phyloP scores from a whole-genome alignment of 306 rosid species.

The Cucumis cinereus region DNA sequence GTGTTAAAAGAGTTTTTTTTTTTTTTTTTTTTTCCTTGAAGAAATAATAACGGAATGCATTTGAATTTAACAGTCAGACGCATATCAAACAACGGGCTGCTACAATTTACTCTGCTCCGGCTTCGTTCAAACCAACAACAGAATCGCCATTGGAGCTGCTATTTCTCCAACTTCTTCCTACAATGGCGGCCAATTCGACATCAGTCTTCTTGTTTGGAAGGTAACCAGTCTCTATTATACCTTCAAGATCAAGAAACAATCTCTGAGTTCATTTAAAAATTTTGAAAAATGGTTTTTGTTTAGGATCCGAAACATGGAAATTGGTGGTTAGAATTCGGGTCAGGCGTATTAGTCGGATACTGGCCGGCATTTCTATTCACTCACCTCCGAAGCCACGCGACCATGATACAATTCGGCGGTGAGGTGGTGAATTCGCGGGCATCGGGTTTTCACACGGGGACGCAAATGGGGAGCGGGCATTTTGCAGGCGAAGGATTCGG shows the following conservation, averaged over 20 bases:
- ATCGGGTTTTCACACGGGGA: slow-evolving; percentile 54
- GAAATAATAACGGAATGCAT: not conserved
- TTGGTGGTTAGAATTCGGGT: slow-evolving; percentile 93
- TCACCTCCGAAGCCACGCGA: slow-evolving; percentile 65
- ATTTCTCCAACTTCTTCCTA: slow-evolving; percentile 83
- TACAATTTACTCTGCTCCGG: slow-evolving; percentile 88
- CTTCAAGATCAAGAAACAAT: too few species aligned
- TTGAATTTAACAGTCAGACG: slow-evolving; percentile 59
- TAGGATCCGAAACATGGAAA: slow-evolving; percentile 91
- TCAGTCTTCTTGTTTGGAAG: slow-evolving; percentile 88
- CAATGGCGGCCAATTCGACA: slow-evolving; percentile 75
- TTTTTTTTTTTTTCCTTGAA: too few species aligned
- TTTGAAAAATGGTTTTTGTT: too few species aligned
- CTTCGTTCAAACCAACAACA: slow-evolving; percentile 78
- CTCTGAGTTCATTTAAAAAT: too few species aligned
- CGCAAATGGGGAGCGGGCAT: slow-evolving; percentile 96
- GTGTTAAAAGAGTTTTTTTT: too few species aligned
- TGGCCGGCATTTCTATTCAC: slow-evolving; percentile 90
- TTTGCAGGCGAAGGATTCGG: slow-evolving; percentile 80
- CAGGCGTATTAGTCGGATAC: slow-evolving; percentile 65
- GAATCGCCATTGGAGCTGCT: slow-evolving; percentile 92
- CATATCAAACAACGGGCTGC: slow-evolving; percentile 96
- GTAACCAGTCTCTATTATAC: slow-evolving; percentile 13
- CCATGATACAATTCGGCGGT: slow-evolving; percentile 91
- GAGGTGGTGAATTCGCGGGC: slow-evolving; percentile 68